Conservation (phyloP, 2,329 filamentous ascomycete genomes). For the Phialophora macrospora region DNA sequence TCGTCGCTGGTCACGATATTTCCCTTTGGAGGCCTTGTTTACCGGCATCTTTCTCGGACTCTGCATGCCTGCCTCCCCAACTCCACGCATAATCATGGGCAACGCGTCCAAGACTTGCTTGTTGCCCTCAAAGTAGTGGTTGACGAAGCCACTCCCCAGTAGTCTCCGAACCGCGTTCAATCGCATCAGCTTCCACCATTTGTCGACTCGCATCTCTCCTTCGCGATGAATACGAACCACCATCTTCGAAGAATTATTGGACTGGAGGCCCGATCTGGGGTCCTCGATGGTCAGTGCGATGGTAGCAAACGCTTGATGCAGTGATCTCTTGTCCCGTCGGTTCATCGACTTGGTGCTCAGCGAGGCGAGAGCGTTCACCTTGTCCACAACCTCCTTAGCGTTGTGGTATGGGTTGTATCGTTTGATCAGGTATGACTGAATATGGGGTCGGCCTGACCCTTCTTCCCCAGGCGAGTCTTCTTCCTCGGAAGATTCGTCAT, state of each 20-base stretch:
- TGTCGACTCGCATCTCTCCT: constrained; percentile 68
- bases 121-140: constrained; percentile 66
- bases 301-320: constrained; percentile 70
- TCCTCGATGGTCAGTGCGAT: constrained; percentile 70
- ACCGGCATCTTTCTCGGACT: constrained; percentile 36
- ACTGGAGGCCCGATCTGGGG: constrained; percentile 68
- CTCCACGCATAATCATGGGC: constrained; percentile 51
- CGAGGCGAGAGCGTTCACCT: constrained; percentile 63
- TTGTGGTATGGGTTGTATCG: constrained; percentile 71
- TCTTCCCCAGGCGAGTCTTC: constrained; percentile 55
- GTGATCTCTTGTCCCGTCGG: constrained; percentile 68
- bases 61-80: constrained; percentile 30
- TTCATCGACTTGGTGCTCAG: constrained; percentile 66
- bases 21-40: constrained; percentile 32
- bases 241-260: constrained; percentile 67
- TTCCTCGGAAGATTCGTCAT: constrained; percentile 56
- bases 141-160: constrained; percentile 65
- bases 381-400: constrained; percentile 64
- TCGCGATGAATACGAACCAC: constrained; percentile 63
- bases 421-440: constrained; percentile 55
- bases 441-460: constrained; percentile 44
- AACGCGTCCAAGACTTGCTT: constrained; percentile 64
- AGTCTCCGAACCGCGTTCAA: constrained; percentile 65
- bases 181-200: constrained; percentile 74
- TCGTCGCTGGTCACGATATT: constrained; percentile 33